Evolutionary conservation across 345 rosid genomes (phyloP), one percentile per base, ranked within the genome.

Genomic region (Zanthoxylum bungeanum): DNA sequence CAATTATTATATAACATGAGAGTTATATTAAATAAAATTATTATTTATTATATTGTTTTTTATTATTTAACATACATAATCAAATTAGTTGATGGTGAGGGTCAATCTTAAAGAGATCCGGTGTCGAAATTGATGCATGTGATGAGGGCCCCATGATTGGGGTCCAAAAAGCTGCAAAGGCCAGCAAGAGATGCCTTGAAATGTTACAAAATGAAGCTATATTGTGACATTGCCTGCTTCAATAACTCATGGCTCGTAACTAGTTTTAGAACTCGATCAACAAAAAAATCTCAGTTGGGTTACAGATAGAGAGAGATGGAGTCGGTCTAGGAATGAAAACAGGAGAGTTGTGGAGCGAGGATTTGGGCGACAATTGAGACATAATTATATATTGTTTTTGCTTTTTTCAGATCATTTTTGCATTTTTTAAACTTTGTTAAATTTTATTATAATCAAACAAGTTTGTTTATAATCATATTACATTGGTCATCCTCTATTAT

Each of bases 271-370:
- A 64, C 19, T 49, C n/a, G n/a, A n/a, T n/a, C 52, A 11, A 33
- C 28, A 42, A 21, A n/a, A 53, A 34, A 21, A 52, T 10, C 16
- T 44, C 21, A 60, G 60, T 68, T 55, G 46, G 49, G 66, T 50
- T 34, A 50, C 58, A 47, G 57, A 60, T 68, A 36, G 71, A 61
- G 56, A 65, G 70, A 77, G 81, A 37, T 50, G 72, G 79, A 77
- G 81, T 46, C 55, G 72, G 79, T 82, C 69, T 70, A 69, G 84
- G 75, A 77, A 68, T 56, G 27, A 72, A 79, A 79, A 58, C 66
- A 64, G 82, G 80, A 69, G 80, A 69, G 78, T 70, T 53, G 83
- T 77, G 73, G 83, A 84, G 82, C 86, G 83, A 84, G 82, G 82
- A 78, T 78, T 62, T 75, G 78, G 85, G 75, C 87, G 70, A 75